phyloP scores from a whole-genome alignment of 2,329 filamentous ascomycete genomes.

The Didymella sp. region DNA sequence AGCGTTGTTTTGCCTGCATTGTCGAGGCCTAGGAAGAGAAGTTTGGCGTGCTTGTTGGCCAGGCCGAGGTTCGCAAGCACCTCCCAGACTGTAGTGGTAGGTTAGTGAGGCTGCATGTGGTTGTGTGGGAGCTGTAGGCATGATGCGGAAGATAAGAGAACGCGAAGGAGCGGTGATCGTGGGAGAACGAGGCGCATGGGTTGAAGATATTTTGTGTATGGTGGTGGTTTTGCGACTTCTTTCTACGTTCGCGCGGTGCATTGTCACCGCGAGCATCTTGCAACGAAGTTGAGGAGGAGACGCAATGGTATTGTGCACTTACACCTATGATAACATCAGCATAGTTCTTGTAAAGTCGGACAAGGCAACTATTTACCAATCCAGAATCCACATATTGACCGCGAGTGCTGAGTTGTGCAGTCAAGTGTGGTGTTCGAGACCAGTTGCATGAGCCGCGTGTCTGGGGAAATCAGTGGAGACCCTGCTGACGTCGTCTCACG shows the following conservation, averaged over 20 bases:
- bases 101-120: background rate
- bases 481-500: slow-evolving; percentile 22
- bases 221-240: background rate
- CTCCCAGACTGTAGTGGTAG: slow-evolving; percentile 73
- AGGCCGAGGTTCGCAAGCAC: slow-evolving; percentile 85
- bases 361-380: slow-evolving; percentile 66
- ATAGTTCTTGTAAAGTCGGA: background rate
- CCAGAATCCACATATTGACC: slow-evolving; percentile 81
- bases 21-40: slow-evolving; percentile 81
- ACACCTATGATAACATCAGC: slow-evolving; percentile 39
- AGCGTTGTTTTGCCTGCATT: slow-evolving; percentile 97
- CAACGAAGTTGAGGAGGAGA: slow-evolving; percentile 6
- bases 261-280: background rate
- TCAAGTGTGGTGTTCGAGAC: background rate
- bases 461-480: background rate
- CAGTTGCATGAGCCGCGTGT: background rate
- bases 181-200: background rate
- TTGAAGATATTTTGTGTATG: background rate
- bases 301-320: slow-evolving; percentile 28
- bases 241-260: background rate
- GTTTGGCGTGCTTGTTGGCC: slow-evolving; percentile 85
- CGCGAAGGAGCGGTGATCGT: background rate
- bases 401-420: background rate
- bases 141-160: background rate
- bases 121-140: background rate